Evolutionary conservation across 306 rosid genomes (phyloP).

Genomic region (Psophocarpus tetragonolobus): DNA sequence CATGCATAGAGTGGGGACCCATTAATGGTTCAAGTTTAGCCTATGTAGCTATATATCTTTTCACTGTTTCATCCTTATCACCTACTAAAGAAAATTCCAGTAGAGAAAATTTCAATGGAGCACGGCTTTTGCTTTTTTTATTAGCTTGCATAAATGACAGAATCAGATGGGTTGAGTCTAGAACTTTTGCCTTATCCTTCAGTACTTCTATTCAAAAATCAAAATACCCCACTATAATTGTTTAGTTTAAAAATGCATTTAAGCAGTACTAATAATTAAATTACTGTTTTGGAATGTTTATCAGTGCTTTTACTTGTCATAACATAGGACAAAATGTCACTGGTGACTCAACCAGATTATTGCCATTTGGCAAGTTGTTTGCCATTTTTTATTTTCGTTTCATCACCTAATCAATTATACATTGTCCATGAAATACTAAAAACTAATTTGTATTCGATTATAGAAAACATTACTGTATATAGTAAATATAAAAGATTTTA

Average conservation of each 20-base stretch:
- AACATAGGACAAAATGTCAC: not conserved
- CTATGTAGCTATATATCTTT: not conserved
- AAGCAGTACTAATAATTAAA: not conserved
- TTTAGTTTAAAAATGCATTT: not conserved
- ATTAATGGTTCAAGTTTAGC: not conserved
- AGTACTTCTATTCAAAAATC: slow-evolving; percentile 10
- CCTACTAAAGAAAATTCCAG: not conserved
- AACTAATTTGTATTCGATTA: not conserved
- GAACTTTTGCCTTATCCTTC: not conserved
- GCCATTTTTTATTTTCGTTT: not conserved
- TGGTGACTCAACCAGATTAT: not conserved
- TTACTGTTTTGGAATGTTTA: not conserved
- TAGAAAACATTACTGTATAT: too few species aligned
- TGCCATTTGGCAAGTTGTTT: not conserved
- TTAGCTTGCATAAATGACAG: not conserved
- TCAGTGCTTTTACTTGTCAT: not conserved
- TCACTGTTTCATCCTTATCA: slow-evolving; percentile 11
- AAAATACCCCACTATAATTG: not conserved
- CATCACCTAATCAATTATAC: not conserved
- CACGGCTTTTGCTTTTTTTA: slow-evolving; percentile 9
- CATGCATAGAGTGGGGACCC: slow-evolving; percentile 17
- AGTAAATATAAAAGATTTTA: too few species aligned
- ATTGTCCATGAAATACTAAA: not conserved
- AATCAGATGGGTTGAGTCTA: not conserved
- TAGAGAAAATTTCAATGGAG: slow-evolving; percentile 1